Conservation (phyloP, 805 yeast species). For the Yarrowia porcina region DNA sequence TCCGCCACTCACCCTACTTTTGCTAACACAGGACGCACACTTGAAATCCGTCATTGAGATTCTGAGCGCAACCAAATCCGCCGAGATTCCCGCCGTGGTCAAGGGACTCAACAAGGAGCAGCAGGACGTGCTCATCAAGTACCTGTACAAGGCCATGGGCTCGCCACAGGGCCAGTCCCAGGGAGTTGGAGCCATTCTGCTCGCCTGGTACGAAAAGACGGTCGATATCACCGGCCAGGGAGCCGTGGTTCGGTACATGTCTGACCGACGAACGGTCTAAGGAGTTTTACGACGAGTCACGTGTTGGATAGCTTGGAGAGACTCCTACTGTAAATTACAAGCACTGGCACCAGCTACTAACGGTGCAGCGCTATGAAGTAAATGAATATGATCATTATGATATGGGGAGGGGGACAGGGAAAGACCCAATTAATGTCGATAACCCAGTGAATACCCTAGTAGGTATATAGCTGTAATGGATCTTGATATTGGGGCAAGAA, state of each 20-base stretch:
- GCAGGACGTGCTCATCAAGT: conserved; percentile 75
- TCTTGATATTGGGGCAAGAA: no score
- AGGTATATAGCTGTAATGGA: no score
- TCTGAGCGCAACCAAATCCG: conserved; percentile 60
- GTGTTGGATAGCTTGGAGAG: neutral
- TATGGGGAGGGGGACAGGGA: no score
- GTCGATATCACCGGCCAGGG: conserved; percentile 84
- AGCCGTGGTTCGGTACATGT: conserved; percentile 77
- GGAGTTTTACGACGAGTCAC: neutral
- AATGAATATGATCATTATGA: conserved; percentile 14
- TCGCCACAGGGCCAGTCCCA: conserved; percentile 60
- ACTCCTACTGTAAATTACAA: neutral
- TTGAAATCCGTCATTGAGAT: conserved; percentile 63
- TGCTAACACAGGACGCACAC: conserved; percentile 41
- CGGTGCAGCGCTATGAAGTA: conserved; percentile 21
- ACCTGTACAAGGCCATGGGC: conserved; percentile 81
- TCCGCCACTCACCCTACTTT: no score
- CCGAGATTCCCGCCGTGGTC: conserved; percentile 64
- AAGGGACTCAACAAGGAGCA: conserved; percentile 58
- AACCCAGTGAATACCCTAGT: no score
- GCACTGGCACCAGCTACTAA: neutral
- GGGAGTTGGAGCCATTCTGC: conserved; percentile 78
- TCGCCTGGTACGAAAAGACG: conserved; percentile 90
- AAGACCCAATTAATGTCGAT: no score
- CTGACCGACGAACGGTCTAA: conserved; percentile 78